A percentile compares a stretch with the other conserved stretches of the same genome.
phyloP scores from a whole-genome alignment of 2,329 filamentous ascomycete species.

The Neocatenulostroma microsporum region DNA sequence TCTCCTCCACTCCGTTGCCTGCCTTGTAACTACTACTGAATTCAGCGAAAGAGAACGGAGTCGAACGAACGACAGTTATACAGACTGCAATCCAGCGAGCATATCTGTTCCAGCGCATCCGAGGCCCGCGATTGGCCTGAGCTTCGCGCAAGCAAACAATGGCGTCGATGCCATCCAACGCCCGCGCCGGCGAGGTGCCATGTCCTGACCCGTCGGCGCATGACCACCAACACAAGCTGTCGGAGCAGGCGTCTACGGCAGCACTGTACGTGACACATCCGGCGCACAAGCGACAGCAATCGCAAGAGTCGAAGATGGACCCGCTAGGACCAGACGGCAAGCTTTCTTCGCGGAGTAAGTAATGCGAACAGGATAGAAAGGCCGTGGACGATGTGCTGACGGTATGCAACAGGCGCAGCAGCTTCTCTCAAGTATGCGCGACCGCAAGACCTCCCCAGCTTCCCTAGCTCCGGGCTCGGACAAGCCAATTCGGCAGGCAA shows the following conservation, averaged over 20 bases:
- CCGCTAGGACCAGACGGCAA: slow-evolving; percentile 46
- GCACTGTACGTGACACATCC: slow-evolving; percentile 50
- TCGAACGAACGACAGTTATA: too few species aligned
- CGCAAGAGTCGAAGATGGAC: too few species aligned
- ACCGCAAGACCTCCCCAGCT: slow-evolving; percentile 66
- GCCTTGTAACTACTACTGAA: too few species aligned
- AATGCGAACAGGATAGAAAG: neutral
- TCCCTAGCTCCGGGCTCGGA: slow-evolving; percentile 61
- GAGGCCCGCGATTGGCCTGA: too few species aligned
- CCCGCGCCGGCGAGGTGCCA: slow-evolving; percentile 6
- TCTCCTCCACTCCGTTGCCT: too few species aligned
- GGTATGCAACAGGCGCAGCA: slow-evolving; percentile 44
- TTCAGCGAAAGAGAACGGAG: too few species aligned
- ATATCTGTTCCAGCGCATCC: too few species aligned
- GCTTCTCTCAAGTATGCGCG: slow-evolving; percentile 63
- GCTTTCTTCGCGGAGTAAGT: slow-evolving; percentile 51
- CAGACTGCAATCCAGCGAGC: too few species aligned
- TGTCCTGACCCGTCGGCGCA: slow-evolving; percentile 41
- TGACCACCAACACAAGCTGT: slow-evolving; percentile 33
- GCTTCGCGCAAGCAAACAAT: slow-evolving; percentile 3
- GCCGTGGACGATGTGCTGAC: slow-evolving; percentile 3
- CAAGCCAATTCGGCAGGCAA: slow-evolving; percentile 56
- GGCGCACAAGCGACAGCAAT: slow-evolving; percentile 17
- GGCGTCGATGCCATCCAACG: neutral
- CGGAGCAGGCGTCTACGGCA: slow-evolving; percentile 51